Conservation (phyloP, 805 yeast species). For the Monosporozyma siamensis region DNA sequence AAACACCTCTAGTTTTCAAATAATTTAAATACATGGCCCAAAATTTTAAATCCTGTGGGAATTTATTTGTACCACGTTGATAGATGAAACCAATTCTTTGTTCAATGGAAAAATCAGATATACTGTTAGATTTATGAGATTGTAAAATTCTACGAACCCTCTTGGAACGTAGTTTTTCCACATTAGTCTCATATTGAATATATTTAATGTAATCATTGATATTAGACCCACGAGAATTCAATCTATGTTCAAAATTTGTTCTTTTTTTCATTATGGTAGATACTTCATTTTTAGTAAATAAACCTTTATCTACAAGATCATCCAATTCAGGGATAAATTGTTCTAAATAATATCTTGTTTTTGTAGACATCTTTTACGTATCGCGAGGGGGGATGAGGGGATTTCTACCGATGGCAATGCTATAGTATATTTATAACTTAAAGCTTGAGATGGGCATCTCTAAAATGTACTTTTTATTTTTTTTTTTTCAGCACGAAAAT, state of each 20-base stretch:
- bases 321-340: conserved; percentile 85
- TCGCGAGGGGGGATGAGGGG: background rate
- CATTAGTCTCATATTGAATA: conserved; percentile 66
- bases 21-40: conserved; percentile 73
- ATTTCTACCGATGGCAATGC: background rate
- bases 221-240: conserved; percentile 73
- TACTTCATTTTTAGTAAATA: conserved; percentile 77
- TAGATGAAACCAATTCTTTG: conserved; percentile 74
- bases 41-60: conserved; percentile 63
- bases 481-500: conserved; percentile 5
- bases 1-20: conserved; percentile 41
- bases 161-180: conserved; percentile 69
- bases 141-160: conserved; percentile 53
- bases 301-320: conserved; percentile 70
- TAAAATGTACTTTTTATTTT: conserved; percentile 11
- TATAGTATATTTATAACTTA: background rate
- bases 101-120: conserved; percentile 81
- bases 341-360: conserved; percentile 48
- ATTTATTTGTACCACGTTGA: conserved; percentile 73
- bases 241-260: conserved; percentile 90
- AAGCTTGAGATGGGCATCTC: conserved; percentile 12
- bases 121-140: conserved; percentile 49
- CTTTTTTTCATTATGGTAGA: conserved; percentile 81
- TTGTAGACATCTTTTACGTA: conserved; percentile 36
- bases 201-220: conserved; percentile 71